Base-by-base conservation (phyloP, 108 stramenopile genomes). In the Fragilaria crotonensis region DNA sequence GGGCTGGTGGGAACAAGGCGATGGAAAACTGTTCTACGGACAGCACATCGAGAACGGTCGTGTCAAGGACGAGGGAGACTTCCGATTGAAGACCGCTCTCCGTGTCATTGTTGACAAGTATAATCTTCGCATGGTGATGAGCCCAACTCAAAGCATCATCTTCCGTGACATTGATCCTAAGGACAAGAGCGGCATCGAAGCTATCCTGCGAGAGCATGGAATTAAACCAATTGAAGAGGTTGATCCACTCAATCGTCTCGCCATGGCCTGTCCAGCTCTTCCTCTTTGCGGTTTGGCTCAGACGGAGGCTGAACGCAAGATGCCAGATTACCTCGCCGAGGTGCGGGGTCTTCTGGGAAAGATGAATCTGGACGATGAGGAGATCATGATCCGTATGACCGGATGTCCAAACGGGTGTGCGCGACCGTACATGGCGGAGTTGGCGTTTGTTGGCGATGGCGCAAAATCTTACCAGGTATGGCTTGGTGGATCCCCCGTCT, bases 391-490 rank as follows among this genome's bases (percentile, higher is more conserved):
- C 57, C 88, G 98, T 25, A 96, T 96, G 95, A 97, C 96, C 5
- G 98, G 98, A 29, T 98, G 98, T 79, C 98, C 98, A 31, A 98
- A 98, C 68, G 98, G 98, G 22, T 98, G 98, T 59, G 96, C 95
- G 5, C 73, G 98, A 14, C 98, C 98, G 2, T 97, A 96, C 90
- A 96, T 98, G 98, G 98, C 98, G 30, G 98, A 98, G 73, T 64
- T 98, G 25, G 98, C 93, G 22, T 96, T 97, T 65, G 95, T 98
- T 18, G 98, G 98, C 20, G 96, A 97, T 66, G 95, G 95, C 33
- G 80, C 95, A 25, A 91, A 93, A 64, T 75, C 59, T 47, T 98
- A 98, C 78, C 91, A 96, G 62, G 53, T 99, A 1, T 97, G 94
- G 94, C 68, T 99, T 46, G 98, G 98, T 19, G 98, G 98, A 46